A percentile compares a stretch with the other conserved stretches of the same genome.
Conservation (phyloP, 208 protist genomes). For the Vickermania ingenoplastis region DNA sequence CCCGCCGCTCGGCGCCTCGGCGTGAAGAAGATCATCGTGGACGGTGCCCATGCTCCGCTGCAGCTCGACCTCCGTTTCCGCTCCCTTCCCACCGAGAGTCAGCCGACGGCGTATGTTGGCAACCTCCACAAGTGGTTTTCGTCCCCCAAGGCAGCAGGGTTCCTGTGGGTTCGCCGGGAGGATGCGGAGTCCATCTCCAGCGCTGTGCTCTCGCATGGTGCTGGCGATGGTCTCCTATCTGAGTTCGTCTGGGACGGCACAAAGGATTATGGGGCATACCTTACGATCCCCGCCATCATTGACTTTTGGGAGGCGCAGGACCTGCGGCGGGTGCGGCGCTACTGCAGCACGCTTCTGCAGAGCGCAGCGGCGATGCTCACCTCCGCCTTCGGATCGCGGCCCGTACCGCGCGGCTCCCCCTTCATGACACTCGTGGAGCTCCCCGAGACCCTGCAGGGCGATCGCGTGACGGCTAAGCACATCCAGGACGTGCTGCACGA, state of each 20-base stretch:
- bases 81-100: conserved; percentile 26
- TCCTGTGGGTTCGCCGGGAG: conserved; percentile 62
- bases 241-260: conserved; percentile 90
- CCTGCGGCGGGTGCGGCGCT: conserved; percentile 33
- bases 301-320: conserved; percentile 71
- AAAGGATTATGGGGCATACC: conserved; percentile 75
- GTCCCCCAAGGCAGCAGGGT: conserved; percentile 74
- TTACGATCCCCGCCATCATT: conserved; percentile 65
- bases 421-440: conserved; percentile 87
- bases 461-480: conserved; percentile 54
- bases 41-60: conserved; percentile 82
- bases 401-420: conserved; percentile 46
- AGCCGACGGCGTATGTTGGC: conserved; percentile 70
- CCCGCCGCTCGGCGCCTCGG: conserved; percentile 49
- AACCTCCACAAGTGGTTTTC: conserved; percentile 92
- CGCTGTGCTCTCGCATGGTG: conserved; percentile 80
- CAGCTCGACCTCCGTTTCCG: conserved; percentile 71
- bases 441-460: conserved; percentile 54
- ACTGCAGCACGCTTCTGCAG: conserved; percentile 45
- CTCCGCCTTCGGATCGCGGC: conserved; percentile 42
- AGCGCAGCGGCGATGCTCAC: conserved; percentile 60
- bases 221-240: conserved; percentile 73
- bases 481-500: conserved; percentile 76
- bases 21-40: conserved; percentile 78
- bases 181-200: conserved; percentile 39